A percentile compares a stretch with the other conserved stretches of the same genome.
These are phyloP conservation scores for Lactarius indigo DNA, from an alignment of 768 basidiomycete genomes.

Conservation along the genomic window DNA sequence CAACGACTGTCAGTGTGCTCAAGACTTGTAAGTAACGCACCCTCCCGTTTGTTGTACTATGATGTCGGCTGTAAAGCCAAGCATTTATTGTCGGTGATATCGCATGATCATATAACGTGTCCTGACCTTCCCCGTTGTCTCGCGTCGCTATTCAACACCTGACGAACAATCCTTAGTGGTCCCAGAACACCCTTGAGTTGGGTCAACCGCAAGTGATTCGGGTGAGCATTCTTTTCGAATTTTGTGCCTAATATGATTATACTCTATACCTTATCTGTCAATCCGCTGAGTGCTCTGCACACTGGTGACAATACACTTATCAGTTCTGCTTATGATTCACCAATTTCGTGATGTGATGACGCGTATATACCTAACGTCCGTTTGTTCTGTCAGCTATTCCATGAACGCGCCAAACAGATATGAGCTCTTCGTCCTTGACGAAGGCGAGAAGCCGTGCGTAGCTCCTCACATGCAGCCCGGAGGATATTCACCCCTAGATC, in stretches of 20 bases:
- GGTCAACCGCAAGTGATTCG: conserved; percentile 4
- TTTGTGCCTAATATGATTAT: conserved; percentile 33
- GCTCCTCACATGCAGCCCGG: neutral
- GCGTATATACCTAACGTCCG: conserved; percentile 7
- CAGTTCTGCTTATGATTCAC: conserved; percentile 28
- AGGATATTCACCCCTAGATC: conserved; percentile 17
- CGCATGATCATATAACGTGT: conserved; percentile 49
- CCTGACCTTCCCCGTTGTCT: conserved; percentile 38
- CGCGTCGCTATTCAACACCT: neutral
- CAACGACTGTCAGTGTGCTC: neutral
- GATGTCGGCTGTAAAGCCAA: conserved; percentile 46
- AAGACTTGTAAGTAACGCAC: conserved; percentile 19
- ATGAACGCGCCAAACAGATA: conserved; percentile 97
- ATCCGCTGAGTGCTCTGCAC: conserved; percentile 44
- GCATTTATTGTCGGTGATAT: conserved; percentile 67
- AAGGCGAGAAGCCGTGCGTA: conserved; percentile 91
- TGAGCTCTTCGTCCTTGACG: conserved; percentile 87
- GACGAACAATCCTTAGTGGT: neutral
- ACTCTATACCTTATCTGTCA: conserved; percentile 46
- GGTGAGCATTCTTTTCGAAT: conserved; percentile 11
- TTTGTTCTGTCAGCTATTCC: conserved; percentile 11
- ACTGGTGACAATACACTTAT: conserved; percentile 31
- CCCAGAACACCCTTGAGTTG: conserved; percentile 4
- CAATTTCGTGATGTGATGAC: neutral
- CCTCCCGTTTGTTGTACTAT: conserved; percentile 29